Percentiles rank a stretch among this genome's conserved stretches.
phyloP scores from a whole-genome alignment of 371 early-diverging fungal species.

The Apophysomyces ossiformis region DNA sequence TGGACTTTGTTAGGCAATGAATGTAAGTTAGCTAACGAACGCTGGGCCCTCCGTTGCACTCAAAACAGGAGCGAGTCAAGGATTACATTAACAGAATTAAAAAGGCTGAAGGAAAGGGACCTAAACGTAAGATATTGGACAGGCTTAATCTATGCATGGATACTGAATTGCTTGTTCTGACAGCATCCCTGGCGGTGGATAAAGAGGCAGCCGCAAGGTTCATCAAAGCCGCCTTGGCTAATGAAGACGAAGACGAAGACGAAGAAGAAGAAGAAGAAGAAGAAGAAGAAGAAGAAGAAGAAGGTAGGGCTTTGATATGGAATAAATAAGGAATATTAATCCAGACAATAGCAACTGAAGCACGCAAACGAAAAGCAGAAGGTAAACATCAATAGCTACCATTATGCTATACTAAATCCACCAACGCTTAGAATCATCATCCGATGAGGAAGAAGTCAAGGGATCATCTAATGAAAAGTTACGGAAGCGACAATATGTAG shows the following conservation, averaged over 20 bases:
- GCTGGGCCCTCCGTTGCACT: too few relatives aligned
- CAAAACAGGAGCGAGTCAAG: constrained; percentile 52
- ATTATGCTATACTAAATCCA: neutral
- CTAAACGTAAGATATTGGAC: constrained; percentile 34
- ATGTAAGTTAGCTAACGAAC: too few relatives aligned
- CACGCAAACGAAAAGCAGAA: neutral
- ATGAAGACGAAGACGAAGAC: constrained; percentile 14
- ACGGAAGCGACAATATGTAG: neutral
- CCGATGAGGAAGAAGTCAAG: constrained; percentile 1
- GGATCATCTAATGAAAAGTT: neutral
- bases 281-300: constrained; percentile 10
- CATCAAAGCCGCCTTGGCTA: constrained; percentile 51
- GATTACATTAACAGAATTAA: constrained; percentile 56
- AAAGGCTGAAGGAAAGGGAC: constrained; percentile 39
- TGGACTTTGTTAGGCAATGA: neutral
- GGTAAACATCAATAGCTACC: neutral
- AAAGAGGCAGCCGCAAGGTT: constrained; percentile 62
- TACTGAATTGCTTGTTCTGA: neutral
- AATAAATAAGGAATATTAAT: neutral
- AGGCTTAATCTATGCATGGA: neutral
- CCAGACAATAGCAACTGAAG: neutral
- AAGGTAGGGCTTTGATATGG: neutral
- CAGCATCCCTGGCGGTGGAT: constrained; percentile 52
- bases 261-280: constrained; percentile 5
- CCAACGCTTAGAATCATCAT: neutral